phyloP scores from a whole-genome alignment of 176 grass and related monocot species.

The Ensete ventricosum region DNA sequence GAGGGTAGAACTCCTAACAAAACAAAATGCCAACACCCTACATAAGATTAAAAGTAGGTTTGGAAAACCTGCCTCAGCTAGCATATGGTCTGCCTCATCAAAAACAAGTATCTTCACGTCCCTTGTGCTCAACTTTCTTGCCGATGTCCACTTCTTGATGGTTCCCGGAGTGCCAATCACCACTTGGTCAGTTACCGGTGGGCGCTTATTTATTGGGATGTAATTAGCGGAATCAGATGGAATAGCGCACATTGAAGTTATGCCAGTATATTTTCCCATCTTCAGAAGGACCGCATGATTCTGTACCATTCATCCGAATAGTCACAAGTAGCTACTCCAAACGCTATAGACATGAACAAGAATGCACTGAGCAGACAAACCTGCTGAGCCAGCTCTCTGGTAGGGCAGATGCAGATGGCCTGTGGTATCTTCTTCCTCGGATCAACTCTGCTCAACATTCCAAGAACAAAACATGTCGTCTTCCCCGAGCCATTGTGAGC shows the following conservation, averaged over 20 bases:
- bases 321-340: constrained; percentile 3
- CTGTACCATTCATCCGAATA: constrained; percentile 26
- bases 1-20: too few relatives aligned
- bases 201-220: constrained; percentile 36
- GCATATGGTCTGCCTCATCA: constrained; percentile 80
- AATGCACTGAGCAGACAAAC: constrained; percentile 6
- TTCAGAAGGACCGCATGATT: constrained; percentile 70
- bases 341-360: not conserved
- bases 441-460: constrained; percentile 89
- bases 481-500: constrained; percentile 91
- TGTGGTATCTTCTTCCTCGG: constrained; percentile 49
- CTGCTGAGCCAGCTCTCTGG: constrained; percentile 88
- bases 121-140: constrained; percentile 50
- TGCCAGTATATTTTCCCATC: constrained; percentile 76
- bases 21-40: too few relatives aligned
- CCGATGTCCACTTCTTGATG: constrained; percentile 62
- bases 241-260: constrained; percentile 68
- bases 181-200: constrained; percentile 58
- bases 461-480: constrained; percentile 93
- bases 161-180: constrained; percentile 91
- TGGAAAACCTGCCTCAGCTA: constrained; percentile 49
- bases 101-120: constrained; percentile 81
- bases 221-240: constrained; percentile 43
- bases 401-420: constrained; percentile 89
- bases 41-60: not conserved